phyloP scores from a whole-genome alignment of 495 filamentous ascomycete genomes.

The Penicillium desertorum region DNA sequence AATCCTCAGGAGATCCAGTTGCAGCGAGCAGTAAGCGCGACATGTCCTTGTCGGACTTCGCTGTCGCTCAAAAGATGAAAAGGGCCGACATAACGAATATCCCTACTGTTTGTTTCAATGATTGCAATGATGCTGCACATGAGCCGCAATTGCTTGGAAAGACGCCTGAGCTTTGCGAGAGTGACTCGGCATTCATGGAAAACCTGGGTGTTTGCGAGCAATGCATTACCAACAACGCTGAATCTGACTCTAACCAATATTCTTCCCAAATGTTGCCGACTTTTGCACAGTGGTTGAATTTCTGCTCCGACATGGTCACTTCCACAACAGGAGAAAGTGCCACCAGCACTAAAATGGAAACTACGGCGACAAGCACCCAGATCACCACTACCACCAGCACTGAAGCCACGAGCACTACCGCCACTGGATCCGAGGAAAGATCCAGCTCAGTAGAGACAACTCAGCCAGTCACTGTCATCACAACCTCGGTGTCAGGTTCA shows the following conservation, averaged over 20 bases:
- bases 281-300: conserved; percentile 23
- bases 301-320: conserved; percentile 19
- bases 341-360: background rate
- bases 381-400: background rate
- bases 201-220: conserved; percentile 39
- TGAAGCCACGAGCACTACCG: background rate
- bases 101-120: conserved; percentile 51
- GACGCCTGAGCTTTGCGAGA: conserved; percentile 42
- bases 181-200: conserved; percentile 40
- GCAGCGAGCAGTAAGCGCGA: conserved; percentile 8
- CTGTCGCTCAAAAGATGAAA: conserved; percentile 7
- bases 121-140: conserved; percentile 50
- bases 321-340: background rate
- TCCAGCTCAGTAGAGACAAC: conserved; percentile 1
- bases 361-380: conserved; percentile 9
- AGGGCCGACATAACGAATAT: conserved; percentile 15
- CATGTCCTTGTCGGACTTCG: background rate
- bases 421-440: background rate
- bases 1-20: conserved; percentile 7
- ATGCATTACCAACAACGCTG: conserved; percentile 15
- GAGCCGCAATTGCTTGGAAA: conserved; percentile 53
- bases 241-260: conserved; percentile 8
- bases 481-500: background rate
- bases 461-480: background rate
- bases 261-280: conserved; percentile 17